Conservation (phyloP, 2,329 filamentous ascomycete genomes). For the Trichophyton benhamiae region DNA sequence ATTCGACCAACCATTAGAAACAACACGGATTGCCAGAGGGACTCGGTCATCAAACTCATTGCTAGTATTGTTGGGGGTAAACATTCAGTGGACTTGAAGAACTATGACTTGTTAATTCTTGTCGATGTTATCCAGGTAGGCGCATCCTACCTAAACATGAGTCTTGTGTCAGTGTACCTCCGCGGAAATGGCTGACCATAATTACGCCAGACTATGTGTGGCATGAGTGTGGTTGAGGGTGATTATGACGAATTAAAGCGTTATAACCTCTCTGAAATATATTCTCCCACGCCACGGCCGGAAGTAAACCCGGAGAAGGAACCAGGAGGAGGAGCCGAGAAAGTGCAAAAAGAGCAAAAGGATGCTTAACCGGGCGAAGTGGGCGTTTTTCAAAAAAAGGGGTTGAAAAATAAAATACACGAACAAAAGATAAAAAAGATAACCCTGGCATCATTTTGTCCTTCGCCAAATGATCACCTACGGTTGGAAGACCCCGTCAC, state of each 20-base stretch:
- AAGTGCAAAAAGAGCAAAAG: background rate
- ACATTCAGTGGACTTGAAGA: slow-evolving; percentile 49
- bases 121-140: slow-evolving; percentile 51
- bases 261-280: slow-evolving; percentile 52
- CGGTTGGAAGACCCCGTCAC: background rate
- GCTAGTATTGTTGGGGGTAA: slow-evolving; percentile 45
- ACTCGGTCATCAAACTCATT: slow-evolving; percentile 48
- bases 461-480: background rate
- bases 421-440: background rate
- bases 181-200: slow-evolving; percentile 6
- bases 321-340: background rate
- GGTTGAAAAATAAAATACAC: background rate
- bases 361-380: background rate
- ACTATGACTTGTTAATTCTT: slow-evolving; percentile 49
- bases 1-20: slow-evolving; percentile 51
- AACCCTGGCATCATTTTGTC: background rate
- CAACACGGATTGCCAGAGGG: slow-evolving; percentile 45
- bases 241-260: slow-evolving; percentile 51
- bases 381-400: background rate
- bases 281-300: slow-evolving; percentile 33
- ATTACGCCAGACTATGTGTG: slow-evolving; percentile 43
- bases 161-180: background rate
- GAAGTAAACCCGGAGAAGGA: background rate
- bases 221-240: slow-evolving; percentile 49
- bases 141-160: background rate